A percentile compares a stretch with the other conserved stretches of the same genome.
Evolutionary conservation across 306 rosid species (phyloP).

Genomic region (Astragalus membranaceus): DNA sequence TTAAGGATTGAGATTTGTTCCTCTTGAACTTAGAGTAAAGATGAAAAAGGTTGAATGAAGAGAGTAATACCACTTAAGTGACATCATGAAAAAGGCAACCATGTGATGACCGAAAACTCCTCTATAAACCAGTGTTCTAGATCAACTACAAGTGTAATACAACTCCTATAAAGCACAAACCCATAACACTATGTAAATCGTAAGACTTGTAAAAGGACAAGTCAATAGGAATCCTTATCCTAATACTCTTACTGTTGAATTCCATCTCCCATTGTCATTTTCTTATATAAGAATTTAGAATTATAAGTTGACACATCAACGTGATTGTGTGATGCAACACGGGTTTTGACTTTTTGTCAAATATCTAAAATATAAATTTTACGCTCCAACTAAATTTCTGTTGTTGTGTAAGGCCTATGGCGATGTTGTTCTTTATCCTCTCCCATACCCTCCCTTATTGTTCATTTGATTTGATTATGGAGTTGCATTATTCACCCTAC

Average conservation of each 20-base stretch:
- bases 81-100: not conserved
- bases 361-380: not conserved
- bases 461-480: conserved; percentile 7
- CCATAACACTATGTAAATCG: not conserved
- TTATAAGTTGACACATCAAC: not conserved
- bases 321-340: not conserved
- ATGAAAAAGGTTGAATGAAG: not conserved
- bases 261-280: not conserved
- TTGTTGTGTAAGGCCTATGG: not conserved
- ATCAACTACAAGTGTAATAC: not conserved
- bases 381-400: not conserved
- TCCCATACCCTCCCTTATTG: not conserved
- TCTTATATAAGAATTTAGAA: not conserved
- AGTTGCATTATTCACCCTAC: not conserved
- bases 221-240: not conserved
- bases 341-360: not conserved
- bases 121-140: not conserved
- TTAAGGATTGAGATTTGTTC: not conserved
- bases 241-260: not conserved
- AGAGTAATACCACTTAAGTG: not conserved
- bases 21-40: not conserved
- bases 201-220: not conserved
- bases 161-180: not conserved
- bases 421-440: not conserved
- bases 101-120: not conserved